Conservation (phyloP, 2,329 filamentous ascomycete genomes). For the Aplosporella prunicola region DNA sequence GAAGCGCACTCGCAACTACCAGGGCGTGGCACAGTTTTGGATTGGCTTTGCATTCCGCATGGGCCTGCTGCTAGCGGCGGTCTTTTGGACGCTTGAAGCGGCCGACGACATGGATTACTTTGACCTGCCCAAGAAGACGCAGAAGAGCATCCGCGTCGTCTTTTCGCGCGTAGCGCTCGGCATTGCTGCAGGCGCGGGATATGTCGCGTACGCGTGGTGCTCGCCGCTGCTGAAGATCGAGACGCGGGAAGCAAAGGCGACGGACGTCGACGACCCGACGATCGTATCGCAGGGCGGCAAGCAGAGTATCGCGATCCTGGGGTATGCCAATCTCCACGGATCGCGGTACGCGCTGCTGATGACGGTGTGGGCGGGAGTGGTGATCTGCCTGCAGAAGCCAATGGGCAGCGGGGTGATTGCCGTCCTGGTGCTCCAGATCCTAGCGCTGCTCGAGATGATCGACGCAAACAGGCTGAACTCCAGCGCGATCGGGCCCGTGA, state of each 20-base stretch:
- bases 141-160: constrained; percentile 68
- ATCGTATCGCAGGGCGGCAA: constrained; percentile 21
- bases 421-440: constrained; percentile 77
- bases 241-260: constrained; percentile 17
- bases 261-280: constrained; percentile 19
- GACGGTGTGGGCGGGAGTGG: constrained; percentile 65
- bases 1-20: constrained; percentile 71
- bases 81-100: constrained; percentile 83
- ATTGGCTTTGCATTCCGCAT: constrained; percentile 69
- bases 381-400: constrained; percentile 79
- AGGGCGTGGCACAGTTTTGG: constrained; percentile 77
- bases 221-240: constrained; percentile 74
- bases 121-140: constrained; percentile 44
- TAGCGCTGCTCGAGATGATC: constrained; percentile 60
- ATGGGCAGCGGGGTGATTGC: constrained; percentile 83
- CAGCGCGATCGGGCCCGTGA: constrained; percentile 69
- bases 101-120: constrained; percentile 83
- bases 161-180: constrained; percentile 73
- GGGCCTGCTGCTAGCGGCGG: constrained; percentile 63
- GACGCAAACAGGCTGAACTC: constrained; percentile 46
- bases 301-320: constrained; percentile 62
- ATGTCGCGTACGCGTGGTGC: constrained; percentile 75
- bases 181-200: constrained; percentile 72
- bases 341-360: constrained; percentile 80
- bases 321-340: constrained; percentile 89